Base-by-base conservation (phyloP, 306 rosid genomes). In the Dalbergia oliveri region DNA sequence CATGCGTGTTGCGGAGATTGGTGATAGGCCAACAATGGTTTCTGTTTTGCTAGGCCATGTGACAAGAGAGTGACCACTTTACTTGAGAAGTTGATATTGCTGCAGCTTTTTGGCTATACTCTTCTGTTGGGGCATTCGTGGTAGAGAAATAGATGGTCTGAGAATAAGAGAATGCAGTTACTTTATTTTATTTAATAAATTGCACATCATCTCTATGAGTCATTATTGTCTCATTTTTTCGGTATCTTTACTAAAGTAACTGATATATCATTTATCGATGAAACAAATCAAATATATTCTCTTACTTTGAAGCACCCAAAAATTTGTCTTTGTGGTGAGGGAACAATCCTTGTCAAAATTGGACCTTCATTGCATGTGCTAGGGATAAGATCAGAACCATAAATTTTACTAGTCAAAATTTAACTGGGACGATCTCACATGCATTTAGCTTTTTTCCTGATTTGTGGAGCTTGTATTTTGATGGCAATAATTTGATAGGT, bases 401-500 rank as follows among this genome's bases (percentile, higher is more conserved):
- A n/a, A 86, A 82, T 66, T 79, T 91, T 1, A 82, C 56, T 10
- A 89, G 79, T 50, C 79, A 65, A 84, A 78, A 70, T 53, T 83
- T 89, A 35, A 44, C 15, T 2, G 96, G 96, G 47, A 87, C 76
- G 8, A 87, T 91, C 54, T 91, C 96, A 2, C 82, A 91, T 1
- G 88, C 84, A 0, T 87, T 86, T 75, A 84, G 84, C 6, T 84
- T 79, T 16, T 87, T 76, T 43, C 86, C 91, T 4, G 70, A 84
- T 15, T 56, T 91, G 69, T 69, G 73, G 47, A 81, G 4, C 35
- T 81, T 91, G 87, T 11, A 51, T 50, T 54, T 89, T 63, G 75
- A 33, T 9, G 80, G 80, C n/a, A 91, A 91, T 58, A 65, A 74
- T 54, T 83, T 91, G 82, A 75, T 80, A 0, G 93, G 96, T 4